Base-by-base conservation (phyloP, 805 yeast species). In the Schizosaccharomyces lindneri region DNA sequence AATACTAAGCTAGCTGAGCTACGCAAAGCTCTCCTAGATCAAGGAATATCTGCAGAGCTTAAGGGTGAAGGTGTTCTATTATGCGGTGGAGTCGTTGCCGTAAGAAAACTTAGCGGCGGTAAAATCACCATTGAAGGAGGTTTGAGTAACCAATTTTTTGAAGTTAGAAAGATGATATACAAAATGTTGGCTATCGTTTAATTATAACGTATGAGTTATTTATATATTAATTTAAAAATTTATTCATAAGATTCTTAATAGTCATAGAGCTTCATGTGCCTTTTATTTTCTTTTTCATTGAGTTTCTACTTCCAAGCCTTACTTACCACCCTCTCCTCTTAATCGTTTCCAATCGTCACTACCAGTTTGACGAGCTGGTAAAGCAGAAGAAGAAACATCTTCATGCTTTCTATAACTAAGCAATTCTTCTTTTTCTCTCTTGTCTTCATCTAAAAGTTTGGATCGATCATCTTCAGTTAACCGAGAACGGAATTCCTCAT, bases 41-140 rank as follows among this genome's bases (percentile, higher is more conserved):
- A 73, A 62, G 84, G 86, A 60, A 79, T 84, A 67, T 75, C 74
- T 61, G 96, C 95, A 0, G 96, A 89, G 68, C 87, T 90, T 70
- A 81, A 84, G 70, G 94, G 96, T 62, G 96, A 88, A 70, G 97
- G 97, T 69, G 82, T 88, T 0, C 73, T 93, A 48, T 95, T 89
- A 15, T 84, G 94, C 55, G 89, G 89, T 68, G 84, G 84, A 62
- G 74, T 74, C 61, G 79, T 93, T 19, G 83, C 86, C 0, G 81
- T 93, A 7, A 74, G 87, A 62, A 90, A 90, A 69, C 76, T 85
- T 2, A 83, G 79, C 55, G 87, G 87, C 59, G 95, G 96, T 55
- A 84, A 84, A 67, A 78, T 90, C n/a, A 73, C 84, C 4, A 82
- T 93, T 15, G 95, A 90, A 66, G 97, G 98, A 1, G 77, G 78